Evolutionary conservation across 305 asterid species (phyloP), one percentile per base, ranked within the genome.

Genomic region (Vinca major): DNA sequence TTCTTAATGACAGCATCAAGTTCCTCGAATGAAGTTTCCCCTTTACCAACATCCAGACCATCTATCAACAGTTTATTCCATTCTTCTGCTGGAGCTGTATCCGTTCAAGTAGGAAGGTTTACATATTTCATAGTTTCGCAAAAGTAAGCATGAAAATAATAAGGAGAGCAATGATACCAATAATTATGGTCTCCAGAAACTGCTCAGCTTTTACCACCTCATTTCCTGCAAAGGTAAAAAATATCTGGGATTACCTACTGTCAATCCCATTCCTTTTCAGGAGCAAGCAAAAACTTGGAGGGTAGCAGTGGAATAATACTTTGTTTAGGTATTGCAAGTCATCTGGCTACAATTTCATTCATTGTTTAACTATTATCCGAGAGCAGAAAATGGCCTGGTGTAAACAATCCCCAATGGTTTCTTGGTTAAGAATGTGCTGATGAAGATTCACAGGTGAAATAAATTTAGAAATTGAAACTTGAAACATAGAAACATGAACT

Each of bases 161-260:
- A 19, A 26, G 55, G n/a, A 11, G 39, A 3, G 9, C 1, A 47
- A 7, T 8, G 19, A 19, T 20, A 67, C 98, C 98, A 87, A 78
- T 73, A 71, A 92, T 90, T 76, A 92, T 71, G 77, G 88, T 79
- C 83, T 92, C 98, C 2, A 90, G 93, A 71, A 88, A 85, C 86
- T 76, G 89, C 83, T 92, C 97, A 33, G 84, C 84, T 82, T 75
- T 86, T 80, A 90, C 55, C 13, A 88, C 77, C 79, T 90, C 90
- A 41, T 92, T 80, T 62, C 98, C 98, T 90, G 81, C 49, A 67
- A 63, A 78, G 65, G 75, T 73, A 70, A 63, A 74, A 73, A 26
- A 26, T 26, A 74, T 66, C 71, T 54, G n/a, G 71, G 65, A 73
- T 69, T 70, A 53, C 67, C 37, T 26, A 36, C 47, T 33, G 55